phyloP scores from a whole-genome alignment of 768 basidiomycete genomes.

The Suillus alpinus region DNA sequence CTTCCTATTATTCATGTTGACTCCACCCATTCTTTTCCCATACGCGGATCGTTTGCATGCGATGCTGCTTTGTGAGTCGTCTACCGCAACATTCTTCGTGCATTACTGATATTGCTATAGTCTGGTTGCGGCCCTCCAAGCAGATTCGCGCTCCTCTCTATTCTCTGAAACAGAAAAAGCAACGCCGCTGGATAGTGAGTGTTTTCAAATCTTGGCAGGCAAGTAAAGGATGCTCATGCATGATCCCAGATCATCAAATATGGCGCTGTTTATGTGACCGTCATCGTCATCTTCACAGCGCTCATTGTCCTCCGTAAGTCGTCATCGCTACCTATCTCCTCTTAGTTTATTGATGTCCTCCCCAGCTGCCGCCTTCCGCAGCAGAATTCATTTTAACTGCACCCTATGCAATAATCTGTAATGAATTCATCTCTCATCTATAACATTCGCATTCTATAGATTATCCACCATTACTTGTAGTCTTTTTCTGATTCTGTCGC shows the following conservation, averaged over 20 bases:
- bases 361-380: constrained; percentile 61
- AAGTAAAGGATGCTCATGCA: constrained; percentile 11
- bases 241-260: constrained; percentile 73
- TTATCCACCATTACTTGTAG: constrained; percentile 30
- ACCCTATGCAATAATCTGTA: constrained; percentile 66
- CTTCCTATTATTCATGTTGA: constrained; percentile 86
- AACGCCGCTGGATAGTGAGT: constrained; percentile 86
- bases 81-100: neutral
- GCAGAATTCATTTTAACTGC: constrained; percentile 58
- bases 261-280: constrained; percentile 68
- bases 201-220: constrained; percentile 1
- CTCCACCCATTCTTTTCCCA: constrained; percentile 84
- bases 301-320: constrained; percentile 78
- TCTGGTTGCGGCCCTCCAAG: constrained; percentile 94
- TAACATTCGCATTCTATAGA: constrained; percentile 26
- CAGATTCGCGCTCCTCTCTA: constrained; percentile 93
- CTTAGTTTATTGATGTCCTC: constrained; percentile 9
- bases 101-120: constrained; percentile 36
- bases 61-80: constrained; percentile 77
- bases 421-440: constrained; percentile 29
- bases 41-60: constrained; percentile 92
- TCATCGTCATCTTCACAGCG: constrained; percentile 68
- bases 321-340: constrained; percentile 6
- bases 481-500: constrained; percentile 9
- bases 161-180: constrained; percentile 83